These are phyloP conservation scores for Nitzschia palea DNA, from an alignment of 108 stramenopile genomes.

Conservation along the genomic window DNA sequence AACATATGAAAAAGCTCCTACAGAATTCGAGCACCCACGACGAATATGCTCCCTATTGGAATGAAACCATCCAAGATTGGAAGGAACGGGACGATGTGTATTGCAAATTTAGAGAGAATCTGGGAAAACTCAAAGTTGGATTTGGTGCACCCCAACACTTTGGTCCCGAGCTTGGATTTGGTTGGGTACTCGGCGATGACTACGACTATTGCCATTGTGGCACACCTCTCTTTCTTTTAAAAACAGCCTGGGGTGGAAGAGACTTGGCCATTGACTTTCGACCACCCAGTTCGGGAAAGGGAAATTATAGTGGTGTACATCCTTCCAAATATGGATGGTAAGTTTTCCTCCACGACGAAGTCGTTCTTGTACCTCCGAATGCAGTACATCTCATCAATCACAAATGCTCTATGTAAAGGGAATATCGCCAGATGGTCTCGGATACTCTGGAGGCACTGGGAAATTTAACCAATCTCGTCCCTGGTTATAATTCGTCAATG, in stretches of 20 bases:
- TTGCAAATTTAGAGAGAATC: constrained; percentile 4
- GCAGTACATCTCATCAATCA: too few species aligned
- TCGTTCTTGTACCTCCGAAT: too few species aligned
- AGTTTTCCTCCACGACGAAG: too few species aligned
- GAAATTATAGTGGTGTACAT: constrained; percentile 1
- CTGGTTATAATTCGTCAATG: background rate
- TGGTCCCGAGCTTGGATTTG: constrained; percentile 45
- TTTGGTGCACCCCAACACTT: constrained; percentile 15
- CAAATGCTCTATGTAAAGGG: constrained; percentile 3
- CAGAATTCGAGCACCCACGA: constrained; percentile 6
- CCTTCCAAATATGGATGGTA: constrained; percentile 12
- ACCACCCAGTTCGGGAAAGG: constrained; percentile 32
- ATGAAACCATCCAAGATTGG: constrained; percentile 4
- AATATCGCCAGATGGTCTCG: constrained; percentile 13
- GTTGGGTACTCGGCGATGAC: constrained; percentile 32
- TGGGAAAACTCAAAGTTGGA: constrained; percentile 17
- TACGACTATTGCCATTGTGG: constrained; percentile 10
- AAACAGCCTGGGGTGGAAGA: constrained; percentile 49
- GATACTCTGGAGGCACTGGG: background rate
- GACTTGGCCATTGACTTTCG: constrained; percentile 40
- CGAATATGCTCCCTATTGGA: constrained; percentile 9
- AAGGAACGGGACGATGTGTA: constrained; percentile 5
- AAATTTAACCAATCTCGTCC: constrained; percentile 13
- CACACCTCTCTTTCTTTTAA: constrained; percentile 30
- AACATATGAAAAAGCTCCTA: constrained; percentile 19